phyloP scores from a whole-genome alignment of 2,329 filamentous ascomycete genomes.

The Talaromyces sp. region DNA sequence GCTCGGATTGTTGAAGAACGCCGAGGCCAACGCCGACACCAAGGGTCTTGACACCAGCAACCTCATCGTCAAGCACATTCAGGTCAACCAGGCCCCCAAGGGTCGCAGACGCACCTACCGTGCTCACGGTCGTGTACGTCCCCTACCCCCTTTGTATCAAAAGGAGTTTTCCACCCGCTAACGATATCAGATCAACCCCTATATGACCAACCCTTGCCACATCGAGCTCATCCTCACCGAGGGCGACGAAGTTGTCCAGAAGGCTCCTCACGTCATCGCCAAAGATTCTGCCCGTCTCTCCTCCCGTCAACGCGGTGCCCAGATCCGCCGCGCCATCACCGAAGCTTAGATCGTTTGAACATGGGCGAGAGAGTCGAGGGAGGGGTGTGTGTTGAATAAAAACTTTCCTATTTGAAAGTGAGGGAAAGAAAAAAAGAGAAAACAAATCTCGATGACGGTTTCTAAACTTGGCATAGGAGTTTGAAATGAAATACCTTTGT shows the following conservation, averaged over 20 bases:
- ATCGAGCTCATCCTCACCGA: conserved; percentile 99
- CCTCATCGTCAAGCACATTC: conserved; percentile 99
- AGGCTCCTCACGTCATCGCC: conserved; percentile 67
- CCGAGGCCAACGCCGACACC: conserved; percentile 92
- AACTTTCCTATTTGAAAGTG: background rate
- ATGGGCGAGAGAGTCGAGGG: background rate
- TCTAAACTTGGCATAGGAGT: conserved; percentile 11
- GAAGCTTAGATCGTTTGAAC: conserved; percentile 42
- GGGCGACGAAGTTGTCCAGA: conserved; percentile 92
- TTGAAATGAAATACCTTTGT: conserved; percentile 10
- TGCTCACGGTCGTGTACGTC: conserved; percentile 98
- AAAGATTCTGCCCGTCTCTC: conserved; percentile 68
- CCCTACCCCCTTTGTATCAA: background rate
- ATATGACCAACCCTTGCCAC: conserved; percentile 99
- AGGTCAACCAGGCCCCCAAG: conserved; percentile 99
- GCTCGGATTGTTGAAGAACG: conserved; percentile 94
- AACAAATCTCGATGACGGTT: conserved; percentile 7
- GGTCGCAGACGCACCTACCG: conserved; percentile 99
- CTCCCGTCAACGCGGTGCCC: conserved; percentile 84
- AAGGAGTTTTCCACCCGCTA: background rate
- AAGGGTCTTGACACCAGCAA: conserved; percentile 97
- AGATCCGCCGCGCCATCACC: conserved; percentile 61
- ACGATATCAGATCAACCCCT: conserved; percentile 84
- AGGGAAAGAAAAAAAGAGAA: background rate
- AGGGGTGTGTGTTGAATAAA: background rate